These are phyloP conservation scores for Monosporascus cannonballus DNA, from an alignment of 2,329 filamentous ascomycete genomes.

Conservation along the genomic window DNA sequence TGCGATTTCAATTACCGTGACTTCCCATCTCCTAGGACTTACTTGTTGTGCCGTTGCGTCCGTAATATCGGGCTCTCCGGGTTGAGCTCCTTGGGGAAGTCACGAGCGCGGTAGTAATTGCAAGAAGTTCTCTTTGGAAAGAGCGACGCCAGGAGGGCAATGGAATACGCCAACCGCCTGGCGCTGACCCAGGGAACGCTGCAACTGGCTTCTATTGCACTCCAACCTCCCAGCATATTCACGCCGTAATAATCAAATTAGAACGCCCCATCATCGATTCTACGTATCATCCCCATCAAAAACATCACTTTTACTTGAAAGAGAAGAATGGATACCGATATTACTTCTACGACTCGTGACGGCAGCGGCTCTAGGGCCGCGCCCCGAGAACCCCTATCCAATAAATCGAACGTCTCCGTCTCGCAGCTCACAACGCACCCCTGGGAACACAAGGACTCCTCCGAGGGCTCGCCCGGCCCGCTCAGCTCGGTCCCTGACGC, in stretches of 20 bases:
- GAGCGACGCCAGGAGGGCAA: neutral
- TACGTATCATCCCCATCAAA: neutral
- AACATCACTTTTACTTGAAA: conserved; percentile 7
- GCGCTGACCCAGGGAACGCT: no score
- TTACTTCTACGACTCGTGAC: neutral
- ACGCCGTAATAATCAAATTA: no score
- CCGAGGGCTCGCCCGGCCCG: conserved; percentile 28
- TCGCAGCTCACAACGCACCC: conserved; percentile 9
- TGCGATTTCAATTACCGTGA: neutral
- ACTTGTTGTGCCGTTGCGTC: neutral
- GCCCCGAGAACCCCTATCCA: conserved; percentile 18
- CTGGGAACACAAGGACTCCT: conserved; percentile 31
- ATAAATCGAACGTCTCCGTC: conserved; percentile 17
- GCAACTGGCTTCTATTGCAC: no score
- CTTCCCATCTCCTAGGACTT: neutral
- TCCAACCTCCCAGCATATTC: neutral
- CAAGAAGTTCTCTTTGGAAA: neutral
- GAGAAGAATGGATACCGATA: conserved; percentile 2
- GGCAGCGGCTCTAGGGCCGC: neutral
- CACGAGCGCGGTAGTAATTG: no score
- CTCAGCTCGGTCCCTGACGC: conserved; percentile 33
- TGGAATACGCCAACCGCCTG: no score
- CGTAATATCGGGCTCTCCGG: neutral
- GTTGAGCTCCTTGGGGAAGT: neutral
- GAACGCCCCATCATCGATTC: no score